These are phyloP conservation scores for Acacia confusa DNA, from an alignment of 306 rosid genomes.

Conservation along the genomic window DNA sequence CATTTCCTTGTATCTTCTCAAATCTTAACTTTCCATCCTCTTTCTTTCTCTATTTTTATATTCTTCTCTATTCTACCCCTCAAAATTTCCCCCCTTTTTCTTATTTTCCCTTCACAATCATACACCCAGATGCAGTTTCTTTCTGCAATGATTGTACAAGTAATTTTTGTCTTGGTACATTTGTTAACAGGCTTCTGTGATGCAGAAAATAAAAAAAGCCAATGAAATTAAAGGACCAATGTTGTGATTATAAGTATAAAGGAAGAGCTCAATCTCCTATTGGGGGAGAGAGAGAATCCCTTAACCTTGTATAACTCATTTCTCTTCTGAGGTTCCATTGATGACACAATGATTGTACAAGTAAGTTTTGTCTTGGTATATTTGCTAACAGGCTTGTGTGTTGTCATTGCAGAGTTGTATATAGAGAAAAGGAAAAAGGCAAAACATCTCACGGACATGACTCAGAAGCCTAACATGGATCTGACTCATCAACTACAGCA, in stretches of 20 bases:
- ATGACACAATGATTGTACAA: neutral
- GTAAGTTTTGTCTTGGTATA: neutral
- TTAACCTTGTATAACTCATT: no score
- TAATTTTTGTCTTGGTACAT: neutral
- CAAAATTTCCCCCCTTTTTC: neutral
- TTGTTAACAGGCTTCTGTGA: neutral
- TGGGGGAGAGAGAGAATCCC: no score
- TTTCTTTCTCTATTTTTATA: slow-evolving; percentile 27
- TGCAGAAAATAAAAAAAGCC: neutral
- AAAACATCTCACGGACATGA: slow-evolving; percentile 3
- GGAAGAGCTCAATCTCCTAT: no score
- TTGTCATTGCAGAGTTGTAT: neutral
- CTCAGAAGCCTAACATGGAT: slow-evolving; percentile 15
- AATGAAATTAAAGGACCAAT: no score
- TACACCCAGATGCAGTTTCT: neutral
- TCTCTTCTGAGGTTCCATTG: no score
- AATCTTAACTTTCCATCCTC: slow-evolving; percentile 25
- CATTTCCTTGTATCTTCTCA: slow-evolving; percentile 14
- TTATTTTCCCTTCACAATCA: neutral
- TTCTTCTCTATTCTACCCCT: neutral
- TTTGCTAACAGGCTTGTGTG: neutral
- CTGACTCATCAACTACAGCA: slow-evolving; percentile 28
- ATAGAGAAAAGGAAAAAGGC: slow-evolving; percentile 4
- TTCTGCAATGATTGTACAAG: neutral
- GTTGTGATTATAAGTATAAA: no score